Conservation (phyloP, 331 rosid species). For the Malus hybrid region DNA sequence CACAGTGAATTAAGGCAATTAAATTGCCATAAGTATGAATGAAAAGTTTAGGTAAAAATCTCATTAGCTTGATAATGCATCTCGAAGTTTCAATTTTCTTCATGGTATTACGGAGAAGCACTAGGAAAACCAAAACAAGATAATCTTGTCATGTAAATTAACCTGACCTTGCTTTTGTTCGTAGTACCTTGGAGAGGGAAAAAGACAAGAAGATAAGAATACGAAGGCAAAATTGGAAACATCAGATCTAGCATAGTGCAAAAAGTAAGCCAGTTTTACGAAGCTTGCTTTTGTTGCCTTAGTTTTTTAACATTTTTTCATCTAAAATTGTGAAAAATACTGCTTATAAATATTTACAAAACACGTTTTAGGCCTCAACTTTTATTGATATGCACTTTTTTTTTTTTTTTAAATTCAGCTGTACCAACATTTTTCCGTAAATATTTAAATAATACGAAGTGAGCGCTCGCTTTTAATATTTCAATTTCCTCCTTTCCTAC, state of each 20-base stretch:
- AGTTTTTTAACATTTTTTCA: too few species aligned
- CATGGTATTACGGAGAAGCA: conserved; percentile 20
- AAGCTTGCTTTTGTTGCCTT: too few species aligned
- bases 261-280: too few species aligned
- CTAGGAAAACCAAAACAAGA: conserved; percentile 18
- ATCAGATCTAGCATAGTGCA: neutral
- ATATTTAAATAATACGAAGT: too few species aligned
- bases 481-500: too few species aligned
- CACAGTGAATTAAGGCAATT: neutral
- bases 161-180: conserved; percentile 85
- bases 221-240: neutral
- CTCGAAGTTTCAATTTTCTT: conserved; percentile 1
- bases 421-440: too few species aligned
- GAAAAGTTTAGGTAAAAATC: conserved; percentile 1
- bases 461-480: too few species aligned
- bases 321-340: too few species aligned
- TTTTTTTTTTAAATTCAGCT: too few species aligned
- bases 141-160: conserved; percentile 23
- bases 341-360: too few species aligned
- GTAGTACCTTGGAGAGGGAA: conserved; percentile 55
- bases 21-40: conserved; percentile 1
- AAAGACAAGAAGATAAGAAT: neutral
- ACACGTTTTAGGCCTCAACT: too few species aligned
- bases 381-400: too few species aligned
- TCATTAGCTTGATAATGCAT: conserved; percentile 4